Evolutionary conservation across 352 stramenopile species (phyloP).

Genomic region (Phytophthora pini): DNA sequence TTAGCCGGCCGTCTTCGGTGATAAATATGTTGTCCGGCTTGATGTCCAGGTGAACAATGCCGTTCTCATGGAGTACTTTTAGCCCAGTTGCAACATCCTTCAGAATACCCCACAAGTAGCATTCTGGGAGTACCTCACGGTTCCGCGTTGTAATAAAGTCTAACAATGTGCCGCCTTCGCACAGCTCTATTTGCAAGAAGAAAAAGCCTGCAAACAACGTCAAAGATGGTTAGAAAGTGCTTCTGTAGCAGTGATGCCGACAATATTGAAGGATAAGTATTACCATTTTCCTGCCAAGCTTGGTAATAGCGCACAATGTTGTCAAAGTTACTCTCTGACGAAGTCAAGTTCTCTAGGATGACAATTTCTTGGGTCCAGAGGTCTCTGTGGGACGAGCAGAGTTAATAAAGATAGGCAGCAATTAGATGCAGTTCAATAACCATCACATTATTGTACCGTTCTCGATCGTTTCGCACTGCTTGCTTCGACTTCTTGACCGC

Average conservation of each 20-base stretch:
- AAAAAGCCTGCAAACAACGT: constrained; percentile 68
- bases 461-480: constrained; percentile 74
- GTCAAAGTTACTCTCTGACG: constrained; percentile 51
- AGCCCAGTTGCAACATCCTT: constrained; percentile 79
- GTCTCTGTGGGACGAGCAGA: constrained; percentile 39
- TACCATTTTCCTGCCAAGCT: constrained; percentile 93
- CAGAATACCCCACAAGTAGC: constrained; percentile 79
- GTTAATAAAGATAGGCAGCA: neutral
- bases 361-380: constrained; percentile 71
- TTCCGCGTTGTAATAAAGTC: constrained; percentile 59
- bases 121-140: constrained; percentile 51
- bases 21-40: constrained; percentile 98
- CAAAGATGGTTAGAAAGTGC: neutral
- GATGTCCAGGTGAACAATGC: constrained; percentile 95
- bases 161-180: constrained; percentile 85
- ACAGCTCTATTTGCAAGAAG: constrained; percentile 96
- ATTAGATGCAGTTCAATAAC: neutral
- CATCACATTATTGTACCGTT: constrained; percentile 51
- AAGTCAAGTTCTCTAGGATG: constrained; percentile 51
- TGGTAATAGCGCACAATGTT: constrained; percentile 96
- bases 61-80: constrained; percentile 87
- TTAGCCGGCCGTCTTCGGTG: constrained; percentile 61
- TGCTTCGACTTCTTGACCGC: constrained; percentile 87
- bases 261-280: neutral
- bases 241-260: neutral